Conservation (phyloP, 495 filamentous ascomycete genomes). For the Tetracladium setigerum region DNA sequence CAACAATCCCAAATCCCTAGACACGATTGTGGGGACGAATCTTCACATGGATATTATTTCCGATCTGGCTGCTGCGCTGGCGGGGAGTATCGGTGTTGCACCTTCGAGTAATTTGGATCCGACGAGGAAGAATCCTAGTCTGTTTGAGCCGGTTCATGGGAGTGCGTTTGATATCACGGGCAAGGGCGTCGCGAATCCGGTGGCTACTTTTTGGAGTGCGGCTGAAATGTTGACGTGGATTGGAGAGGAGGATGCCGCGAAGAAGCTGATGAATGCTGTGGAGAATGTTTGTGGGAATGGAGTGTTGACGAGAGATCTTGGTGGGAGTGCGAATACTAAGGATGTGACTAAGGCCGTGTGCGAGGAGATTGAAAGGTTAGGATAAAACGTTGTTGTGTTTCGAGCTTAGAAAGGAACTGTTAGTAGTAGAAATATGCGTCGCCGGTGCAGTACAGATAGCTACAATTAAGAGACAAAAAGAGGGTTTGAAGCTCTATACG, state of each 20-base stretch:
- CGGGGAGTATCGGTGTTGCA: conserved; percentile 72
- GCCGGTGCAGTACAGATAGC: no score
- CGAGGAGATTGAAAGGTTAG: conserved; percentile 41
- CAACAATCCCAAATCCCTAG: conserved; percentile 40
- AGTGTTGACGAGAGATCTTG: conserved; percentile 51
- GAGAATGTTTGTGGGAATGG: conserved; percentile 52
- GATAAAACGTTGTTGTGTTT: background rate
- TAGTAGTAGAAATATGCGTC: no score
- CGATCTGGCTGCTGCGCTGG: conserved; percentile 72
- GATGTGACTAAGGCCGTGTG: conserved; percentile 58
- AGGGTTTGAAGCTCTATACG: no score
- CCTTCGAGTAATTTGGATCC: conserved; percentile 69
- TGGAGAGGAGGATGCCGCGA: conserved; percentile 46
- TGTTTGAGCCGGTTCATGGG: conserved; percentile 87
- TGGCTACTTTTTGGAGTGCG: conserved; percentile 61
- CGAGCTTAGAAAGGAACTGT: no score
- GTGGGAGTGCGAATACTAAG: conserved; percentile 45
- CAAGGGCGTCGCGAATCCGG: conserved; percentile 63
- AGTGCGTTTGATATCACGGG: conserved; percentile 61
- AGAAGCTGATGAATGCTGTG: conserved; percentile 47
- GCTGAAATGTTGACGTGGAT: conserved; percentile 64
- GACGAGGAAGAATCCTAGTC: conserved; percentile 51
- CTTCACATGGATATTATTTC: conserved; percentile 50
- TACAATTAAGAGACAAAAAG: no score
- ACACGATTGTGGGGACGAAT: conserved; percentile 50